These are phyloP conservation scores for Cladosporium halotolerans DNA, from an alignment of 2,329 filamentous ascomycete species.

Conservation along the genomic window DNA sequence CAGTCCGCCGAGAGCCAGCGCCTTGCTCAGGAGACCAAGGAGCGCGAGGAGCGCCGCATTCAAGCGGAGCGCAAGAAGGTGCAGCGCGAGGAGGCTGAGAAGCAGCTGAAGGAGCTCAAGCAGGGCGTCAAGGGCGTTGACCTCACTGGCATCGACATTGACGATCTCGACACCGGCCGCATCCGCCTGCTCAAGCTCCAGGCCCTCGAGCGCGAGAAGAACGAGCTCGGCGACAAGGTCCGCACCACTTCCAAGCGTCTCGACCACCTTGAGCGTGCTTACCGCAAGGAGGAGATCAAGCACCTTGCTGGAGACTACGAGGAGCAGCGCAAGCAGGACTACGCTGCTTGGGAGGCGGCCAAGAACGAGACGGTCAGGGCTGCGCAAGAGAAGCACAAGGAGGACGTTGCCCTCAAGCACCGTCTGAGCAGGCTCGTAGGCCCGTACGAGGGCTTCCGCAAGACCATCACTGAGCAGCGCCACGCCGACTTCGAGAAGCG, in stretches of 20 bases:
- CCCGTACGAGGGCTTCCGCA: slow-evolving; percentile 77
- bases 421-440: slow-evolving; percentile 78
- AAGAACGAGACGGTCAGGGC: slow-evolving; percentile 74
- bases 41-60: slow-evolving; percentile 79
- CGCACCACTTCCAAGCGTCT: slow-evolving; percentile 90
- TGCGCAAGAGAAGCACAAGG: slow-evolving; percentile 80
- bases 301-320: slow-evolving; percentile 83
- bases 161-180: slow-evolving; percentile 52
- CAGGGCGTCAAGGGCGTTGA: slow-evolving; percentile 79
- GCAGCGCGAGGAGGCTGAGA: slow-evolving; percentile 55
- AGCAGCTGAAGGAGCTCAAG: slow-evolving; percentile 93
- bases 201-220: slow-evolving; percentile 97
- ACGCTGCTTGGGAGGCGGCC: slow-evolving; percentile 70
- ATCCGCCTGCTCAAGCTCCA: slow-evolving; percentile 92
- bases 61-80: slow-evolving; percentile 77
- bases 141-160: slow-evolving; percentile 79
- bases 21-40: slow-evolving; percentile 84
- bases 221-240: slow-evolving; percentile 84
- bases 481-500: slow-evolving; percentile 95
- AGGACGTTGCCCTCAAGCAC: slow-evolving; percentile 88
- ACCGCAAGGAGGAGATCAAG: slow-evolving; percentile 92
- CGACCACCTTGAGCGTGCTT: slow-evolving; percentile 93
- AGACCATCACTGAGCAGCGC: slow-evolving; percentile 75
- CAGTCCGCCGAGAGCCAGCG: slow-evolving; percentile 86
- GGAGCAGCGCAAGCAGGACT: slow-evolving; percentile 69